A percentile compares a stretch with the other conserved stretches of the same genome.
Evolutionary conservation across 2,329 filamentous ascomycete species (phyloP).

Genomic region (Annulohypoxylon truncatum): DNA sequence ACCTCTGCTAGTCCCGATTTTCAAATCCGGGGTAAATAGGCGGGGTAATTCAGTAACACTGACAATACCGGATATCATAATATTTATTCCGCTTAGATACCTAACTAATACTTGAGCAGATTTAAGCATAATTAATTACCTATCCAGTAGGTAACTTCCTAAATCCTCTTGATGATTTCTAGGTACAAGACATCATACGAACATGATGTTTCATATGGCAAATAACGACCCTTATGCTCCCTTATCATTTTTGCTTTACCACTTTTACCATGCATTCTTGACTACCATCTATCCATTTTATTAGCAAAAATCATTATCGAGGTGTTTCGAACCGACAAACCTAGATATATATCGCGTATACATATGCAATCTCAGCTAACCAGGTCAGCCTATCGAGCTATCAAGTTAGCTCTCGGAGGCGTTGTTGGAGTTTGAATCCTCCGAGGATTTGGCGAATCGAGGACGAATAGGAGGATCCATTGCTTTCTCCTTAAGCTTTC

Average conservation of each 20-base stretch:
- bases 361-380: background rate
- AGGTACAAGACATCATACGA: too few species aligned
- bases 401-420: conserved; percentile 10
- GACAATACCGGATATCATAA: too few species aligned
- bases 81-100: background rate
- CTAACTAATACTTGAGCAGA: too few species aligned
- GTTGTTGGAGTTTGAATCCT: conserved; percentile 3
- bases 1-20: conserved; percentile 3
- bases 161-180: too few species aligned
- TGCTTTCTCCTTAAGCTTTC: conserved; percentile 32
- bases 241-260: too few species aligned
- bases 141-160: too few species aligned
- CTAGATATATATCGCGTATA: background rate
- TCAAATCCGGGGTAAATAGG: conserved; percentile 34
- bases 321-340: background rate
- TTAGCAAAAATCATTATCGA: background rate
- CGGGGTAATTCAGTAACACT: conserved; percentile 5
- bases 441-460: conserved; percentile 40
- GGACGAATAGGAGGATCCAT: conserved; percentile 42
- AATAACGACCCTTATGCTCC: background rate
- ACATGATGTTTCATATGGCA: too few species aligned
- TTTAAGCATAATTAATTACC: too few species aligned
- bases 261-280: background rate
- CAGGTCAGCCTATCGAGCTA: background rate
- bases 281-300: background rate